Percentiles rank a stretch among this genome's conserved stretches.
phyloP scores from a whole-genome alignment of 192 early-diverging fungal genomes.

The Pilaira anomala region DNA sequence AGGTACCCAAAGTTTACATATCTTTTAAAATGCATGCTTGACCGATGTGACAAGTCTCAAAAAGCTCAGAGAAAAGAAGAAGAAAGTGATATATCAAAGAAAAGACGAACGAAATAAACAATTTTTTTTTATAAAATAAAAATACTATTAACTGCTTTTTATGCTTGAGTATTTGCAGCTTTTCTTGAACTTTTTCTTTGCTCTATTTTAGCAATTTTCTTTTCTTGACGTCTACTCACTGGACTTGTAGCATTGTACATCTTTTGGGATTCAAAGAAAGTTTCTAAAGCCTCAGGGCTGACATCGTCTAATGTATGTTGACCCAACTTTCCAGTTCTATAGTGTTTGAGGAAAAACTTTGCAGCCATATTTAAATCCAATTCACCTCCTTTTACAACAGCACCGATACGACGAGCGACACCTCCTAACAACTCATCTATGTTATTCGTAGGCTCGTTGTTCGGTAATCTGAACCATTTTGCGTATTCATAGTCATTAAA shows the following conservation, averaged over 20 bases:
- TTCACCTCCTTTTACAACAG: conserved; percentile 62
- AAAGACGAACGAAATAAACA: no score
- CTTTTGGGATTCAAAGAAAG: conserved; percentile 41
- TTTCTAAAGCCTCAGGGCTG: conserved; percentile 43
- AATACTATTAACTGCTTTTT: no score
- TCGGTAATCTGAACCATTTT: conserved; percentile 21
- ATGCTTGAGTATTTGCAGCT: background rate
- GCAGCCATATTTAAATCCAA: conserved; percentile 65
- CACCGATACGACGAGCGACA: conserved; percentile 66
- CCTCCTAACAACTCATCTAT: conserved; percentile 59
- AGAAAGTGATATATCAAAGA: no score
- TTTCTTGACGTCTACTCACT: conserved; percentile 44
- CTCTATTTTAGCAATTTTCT: conserved; percentile 47
- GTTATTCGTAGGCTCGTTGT: conserved; percentile 62
- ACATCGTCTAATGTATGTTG: conserved; percentile 81
- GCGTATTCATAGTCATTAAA: conserved; percentile 46
- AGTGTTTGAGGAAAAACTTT: conserved; percentile 70
- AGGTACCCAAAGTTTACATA: no score
- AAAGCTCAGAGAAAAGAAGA: no score
- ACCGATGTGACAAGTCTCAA: no score
- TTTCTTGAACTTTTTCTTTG: conserved; percentile 33
- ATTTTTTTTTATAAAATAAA: no score
- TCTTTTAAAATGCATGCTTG: no score
- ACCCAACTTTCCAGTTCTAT: conserved; percentile 82
- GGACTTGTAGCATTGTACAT: conserved; percentile 2